A percentile compares a stretch with the other conserved stretches of the same genome.
phyloP scores from a whole-genome alignment of 129 eudicot genomes.

The Saposhnikovia divaricata region DNA sequence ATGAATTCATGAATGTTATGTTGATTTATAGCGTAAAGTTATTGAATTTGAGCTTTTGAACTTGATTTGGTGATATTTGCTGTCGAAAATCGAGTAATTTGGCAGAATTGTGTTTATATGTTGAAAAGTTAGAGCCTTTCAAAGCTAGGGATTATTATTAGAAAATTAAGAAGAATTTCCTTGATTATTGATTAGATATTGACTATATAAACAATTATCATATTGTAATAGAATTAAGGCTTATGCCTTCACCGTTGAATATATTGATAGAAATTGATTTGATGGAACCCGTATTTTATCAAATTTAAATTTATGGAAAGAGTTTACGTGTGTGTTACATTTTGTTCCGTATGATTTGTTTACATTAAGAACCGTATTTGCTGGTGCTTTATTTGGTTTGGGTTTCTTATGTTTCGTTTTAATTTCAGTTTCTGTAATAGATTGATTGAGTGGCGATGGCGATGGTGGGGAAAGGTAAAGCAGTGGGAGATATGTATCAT shows the following conservation, averaged over 20 bases:
- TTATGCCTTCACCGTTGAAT: no score
- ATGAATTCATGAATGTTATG: background rate
- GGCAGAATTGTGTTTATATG: background rate
- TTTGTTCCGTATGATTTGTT: background rate
- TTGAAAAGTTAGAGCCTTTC: background rate
- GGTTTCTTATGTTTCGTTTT: background rate
- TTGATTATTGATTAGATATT: no score
- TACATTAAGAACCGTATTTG: background rate
- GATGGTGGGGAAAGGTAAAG: no score
- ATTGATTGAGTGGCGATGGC: no score
- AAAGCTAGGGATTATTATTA: no score
- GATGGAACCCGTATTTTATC: no score
- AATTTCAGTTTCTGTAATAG: background rate
- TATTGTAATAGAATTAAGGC: no score
- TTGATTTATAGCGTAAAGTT: background rate
- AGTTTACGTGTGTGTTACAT: background rate
- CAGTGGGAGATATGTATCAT: no score
- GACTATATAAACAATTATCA: no score
- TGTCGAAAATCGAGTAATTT: background rate
- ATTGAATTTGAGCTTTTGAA: background rate
- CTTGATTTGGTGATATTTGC: background rate
- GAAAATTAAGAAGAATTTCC: no score
- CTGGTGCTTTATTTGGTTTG: background rate
- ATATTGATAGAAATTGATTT: no score
- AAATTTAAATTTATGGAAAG: background rate